Evolutionary conservation across 306 rosid genomes (phyloP).

Genomic region (Cucurbita ficifolia): DNA sequence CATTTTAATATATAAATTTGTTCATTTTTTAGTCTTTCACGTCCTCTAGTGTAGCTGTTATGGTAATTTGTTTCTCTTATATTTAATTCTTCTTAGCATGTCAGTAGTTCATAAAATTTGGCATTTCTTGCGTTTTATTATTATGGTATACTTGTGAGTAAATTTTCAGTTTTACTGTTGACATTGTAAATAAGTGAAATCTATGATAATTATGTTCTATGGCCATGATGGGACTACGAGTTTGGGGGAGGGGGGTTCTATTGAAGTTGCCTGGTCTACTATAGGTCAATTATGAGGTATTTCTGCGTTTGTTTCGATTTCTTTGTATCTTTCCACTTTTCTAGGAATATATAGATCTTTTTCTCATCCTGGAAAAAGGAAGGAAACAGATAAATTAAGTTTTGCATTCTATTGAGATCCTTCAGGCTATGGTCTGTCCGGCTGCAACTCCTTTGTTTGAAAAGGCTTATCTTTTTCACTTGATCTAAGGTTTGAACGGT

Average conservation of each 20-base stretch:
- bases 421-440: neutral
- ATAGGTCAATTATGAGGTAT: neutral
- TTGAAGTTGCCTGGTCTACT: neutral
- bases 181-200: neutral
- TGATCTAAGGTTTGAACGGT: neutral
- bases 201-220: neutral
- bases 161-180: neutral
- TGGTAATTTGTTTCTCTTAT: neutral
- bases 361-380: neutral
- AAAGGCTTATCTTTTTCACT: neutral
- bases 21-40: neutral
- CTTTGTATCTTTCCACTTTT: neutral
- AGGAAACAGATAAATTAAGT: neutral
- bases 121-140: neutral
- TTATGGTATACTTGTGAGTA: neutral
- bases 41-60: neutral
- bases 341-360: neutral
- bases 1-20: neutral
- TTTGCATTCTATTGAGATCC: neutral
- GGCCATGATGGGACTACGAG: neutral
- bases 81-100: neutral
- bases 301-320: neutral
- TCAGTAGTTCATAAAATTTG: neutral
- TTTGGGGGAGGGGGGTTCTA: neutral
- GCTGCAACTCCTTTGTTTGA: neutral